Percentiles rank a stretch among this genome's conserved stretches.
These are phyloP conservation scores for Obba rivulosa DNA, from an alignment of 768 basidiomycete genomes.

Conservation along the genomic window DNA sequence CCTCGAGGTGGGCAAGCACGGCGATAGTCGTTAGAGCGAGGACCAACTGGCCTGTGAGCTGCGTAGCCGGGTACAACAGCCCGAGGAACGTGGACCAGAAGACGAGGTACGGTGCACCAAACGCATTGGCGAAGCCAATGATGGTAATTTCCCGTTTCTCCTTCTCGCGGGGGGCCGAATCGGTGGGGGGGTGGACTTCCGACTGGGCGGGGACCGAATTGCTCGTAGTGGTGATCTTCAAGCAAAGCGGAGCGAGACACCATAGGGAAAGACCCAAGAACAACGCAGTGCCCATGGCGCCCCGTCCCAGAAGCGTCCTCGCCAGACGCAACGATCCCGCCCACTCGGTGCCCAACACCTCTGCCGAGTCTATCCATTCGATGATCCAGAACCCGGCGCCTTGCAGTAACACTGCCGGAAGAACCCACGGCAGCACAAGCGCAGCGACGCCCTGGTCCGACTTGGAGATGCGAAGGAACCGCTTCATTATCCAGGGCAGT, in stretches of 20 bases:
- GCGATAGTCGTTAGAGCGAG: conserved; percentile 60
- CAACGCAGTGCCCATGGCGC: conserved; percentile 44
- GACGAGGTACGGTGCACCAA: conserved; percentile 81
- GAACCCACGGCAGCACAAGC: conserved; percentile 52
- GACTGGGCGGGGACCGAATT: conserved; percentile 2
- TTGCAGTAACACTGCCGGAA: conserved; percentile 53
- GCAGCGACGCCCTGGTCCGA: conserved; percentile 72
- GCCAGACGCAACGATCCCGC: conserved; percentile 39
- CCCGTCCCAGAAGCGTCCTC: conserved; percentile 61
- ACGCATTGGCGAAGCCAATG: conserved; percentile 85
- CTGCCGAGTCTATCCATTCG: conserved; percentile 70
- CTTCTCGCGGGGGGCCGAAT: conserved; percentile 17
- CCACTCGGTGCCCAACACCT: conserved; percentile 36
- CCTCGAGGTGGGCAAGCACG: conserved; percentile 72
- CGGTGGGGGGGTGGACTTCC: conserved; percentile 12
- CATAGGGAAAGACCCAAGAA: conserved; percentile 59
- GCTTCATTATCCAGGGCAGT: conserved; percentile 51
- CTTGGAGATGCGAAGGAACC: conserved; percentile 58
- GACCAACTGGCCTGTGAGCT: conserved; percentile 79
- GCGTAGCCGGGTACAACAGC: conserved; percentile 59
- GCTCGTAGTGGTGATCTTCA: conserved; percentile 46
- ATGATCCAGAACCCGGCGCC: conserved; percentile 72
- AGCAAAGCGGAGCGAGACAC: conserved; percentile 69
- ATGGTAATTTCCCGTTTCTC: conserved; percentile 47
- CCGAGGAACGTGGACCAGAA: conserved; percentile 69